Percentiles rank a stretch among this genome's conserved stretches.
Evolutionary conservation across 768 basidiomycete genomes (phyloP).

Genomic region (Termitomyces sp.): DNA sequence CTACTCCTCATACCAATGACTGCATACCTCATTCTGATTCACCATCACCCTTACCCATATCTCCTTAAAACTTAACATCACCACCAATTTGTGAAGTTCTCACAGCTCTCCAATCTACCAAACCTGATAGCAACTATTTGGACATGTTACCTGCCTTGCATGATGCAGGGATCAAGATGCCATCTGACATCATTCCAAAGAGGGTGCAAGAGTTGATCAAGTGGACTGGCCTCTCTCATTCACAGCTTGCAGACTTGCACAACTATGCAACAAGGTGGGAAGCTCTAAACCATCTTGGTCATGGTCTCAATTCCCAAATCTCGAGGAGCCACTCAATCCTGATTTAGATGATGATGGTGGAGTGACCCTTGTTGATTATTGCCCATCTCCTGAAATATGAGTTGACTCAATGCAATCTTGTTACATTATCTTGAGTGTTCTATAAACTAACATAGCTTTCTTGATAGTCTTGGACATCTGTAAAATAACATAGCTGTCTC

Average conservation of each 20-base stretch:
- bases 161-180: not conserved
- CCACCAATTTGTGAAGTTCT: not conserved
- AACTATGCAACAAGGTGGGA: not conserved
- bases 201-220: not conserved
- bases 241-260: not conserved
- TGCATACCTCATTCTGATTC: not conserved
- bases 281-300: not conserved
- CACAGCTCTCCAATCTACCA: not conserved
- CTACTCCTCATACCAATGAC: not conserved
- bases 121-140: not conserved
- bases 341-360: not conserved
- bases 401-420: too few relatives aligned
- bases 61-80: not conserved
- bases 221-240: not conserved
- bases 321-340: not conserved
- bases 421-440: too few relatives aligned
- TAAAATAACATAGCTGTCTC: too few relatives aligned
- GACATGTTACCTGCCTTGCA: too few relatives aligned
- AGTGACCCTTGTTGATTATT: not conserved
- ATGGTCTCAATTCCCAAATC: not conserved
- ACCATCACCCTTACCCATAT: not conserved
- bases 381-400: not conserved
- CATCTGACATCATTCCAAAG: not conserved
- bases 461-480: too few relatives aligned
- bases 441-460: not conserved